Evolutionary conservation across 805 yeast species (phyloP).

Genomic region (Wickerhamomyces xylosicus): DNA sequence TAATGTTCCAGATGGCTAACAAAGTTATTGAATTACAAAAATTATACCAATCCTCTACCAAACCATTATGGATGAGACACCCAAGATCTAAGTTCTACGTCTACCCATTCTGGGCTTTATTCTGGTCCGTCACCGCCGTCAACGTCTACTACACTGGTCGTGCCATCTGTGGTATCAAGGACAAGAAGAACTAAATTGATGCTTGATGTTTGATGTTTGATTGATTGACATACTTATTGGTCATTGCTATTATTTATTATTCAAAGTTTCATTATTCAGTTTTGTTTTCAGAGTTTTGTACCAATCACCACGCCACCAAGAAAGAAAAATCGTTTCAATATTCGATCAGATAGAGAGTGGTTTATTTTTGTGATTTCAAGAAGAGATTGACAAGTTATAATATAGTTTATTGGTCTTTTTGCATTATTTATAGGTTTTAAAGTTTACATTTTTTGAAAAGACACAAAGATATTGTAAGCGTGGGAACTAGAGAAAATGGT

Average conservation of each 20-base stretch:
- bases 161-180: conserved; percentile 64
- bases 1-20: conserved; percentile 23
- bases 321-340: too few species aligned
- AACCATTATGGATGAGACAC: conserved; percentile 49
- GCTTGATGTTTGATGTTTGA: neutral
- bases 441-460: neutral
- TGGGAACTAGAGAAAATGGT: too few species aligned
- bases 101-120: conserved; percentile 22
- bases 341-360: too few species aligned
- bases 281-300: too few species aligned
- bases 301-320: too few species aligned
- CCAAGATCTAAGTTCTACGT: conserved; percentile 23
- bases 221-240: neutral
- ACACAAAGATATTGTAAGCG: too few species aligned
- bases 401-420: neutral
- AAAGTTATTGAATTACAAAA: conserved; percentile 47
- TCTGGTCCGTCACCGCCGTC: conserved; percentile 18
- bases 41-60: conserved; percentile 44
- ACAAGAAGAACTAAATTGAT: conserved; percentile 9
- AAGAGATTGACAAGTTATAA: neutral
- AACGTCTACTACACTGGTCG: conserved; percentile 37
- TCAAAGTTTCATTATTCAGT: neutral
- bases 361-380: neutral
- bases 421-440: neutral
- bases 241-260: too few species aligned